A percentile compares a stretch with the other conserved stretches of the same genome.
These are phyloP conservation scores for Antitrichia curtipendula DNA, from an alignment of 225 moss, liverwort and hornwort species.

Conservation along the genomic window DNA sequence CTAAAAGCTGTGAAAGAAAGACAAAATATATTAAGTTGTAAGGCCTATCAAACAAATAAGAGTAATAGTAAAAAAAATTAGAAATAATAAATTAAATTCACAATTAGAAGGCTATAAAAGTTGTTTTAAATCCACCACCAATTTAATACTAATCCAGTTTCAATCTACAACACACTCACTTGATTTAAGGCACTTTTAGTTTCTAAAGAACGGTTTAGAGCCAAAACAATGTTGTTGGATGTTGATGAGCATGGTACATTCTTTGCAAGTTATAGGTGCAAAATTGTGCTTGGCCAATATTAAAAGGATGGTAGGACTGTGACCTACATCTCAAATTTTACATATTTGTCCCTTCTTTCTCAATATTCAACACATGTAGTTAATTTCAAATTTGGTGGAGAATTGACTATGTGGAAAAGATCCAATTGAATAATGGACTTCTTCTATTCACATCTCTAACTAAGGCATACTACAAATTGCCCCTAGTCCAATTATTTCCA, in stretches of 20 bases:
- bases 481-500: background rate
- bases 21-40: background rate
- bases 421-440: rapidly evolving
- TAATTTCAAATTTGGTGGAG: background rate
- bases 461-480: background rate
- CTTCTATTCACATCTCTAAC: background rate
- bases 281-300: rapidly evolving
- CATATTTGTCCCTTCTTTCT: background rate
- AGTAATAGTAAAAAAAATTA: background rate
- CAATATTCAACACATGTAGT: background rate
- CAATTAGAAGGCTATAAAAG: background rate
- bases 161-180: background rate
- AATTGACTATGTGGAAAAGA: background rate
- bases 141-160: background rate
- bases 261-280: background rate
- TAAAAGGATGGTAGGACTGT: background rate
- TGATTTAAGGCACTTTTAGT: background rate
- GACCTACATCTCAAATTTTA: background rate
- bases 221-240: background rate
- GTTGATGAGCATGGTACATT: background rate
- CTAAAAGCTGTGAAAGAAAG: background rate
- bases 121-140: background rate
- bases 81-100: background rate
- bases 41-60: rapidly evolving
- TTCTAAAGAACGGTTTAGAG: rapidly evolving